Evolutionary conservation across 2,329 filamentous ascomycete species (phyloP).

Genomic region (Colletotrichum incanum): DNA sequence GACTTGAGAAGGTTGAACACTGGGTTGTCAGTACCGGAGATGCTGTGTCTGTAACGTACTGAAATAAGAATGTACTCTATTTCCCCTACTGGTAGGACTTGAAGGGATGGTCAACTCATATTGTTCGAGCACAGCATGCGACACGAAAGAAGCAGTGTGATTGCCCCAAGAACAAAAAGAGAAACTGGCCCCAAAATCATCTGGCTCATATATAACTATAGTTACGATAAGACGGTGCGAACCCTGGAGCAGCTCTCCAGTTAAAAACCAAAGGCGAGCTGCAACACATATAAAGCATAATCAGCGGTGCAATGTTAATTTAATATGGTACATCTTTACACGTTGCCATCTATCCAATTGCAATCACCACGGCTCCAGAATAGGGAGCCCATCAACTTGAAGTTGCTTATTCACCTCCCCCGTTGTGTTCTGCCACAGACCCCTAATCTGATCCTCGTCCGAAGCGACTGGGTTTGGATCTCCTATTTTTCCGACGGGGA

Average conservation of each 20-base stretch:
- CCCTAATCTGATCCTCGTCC: slow-evolving; percentile 28
- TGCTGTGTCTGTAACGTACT: slow-evolving; percentile 22
- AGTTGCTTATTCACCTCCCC: slow-evolving; percentile 29
- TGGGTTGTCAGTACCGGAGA: slow-evolving; percentile 37
- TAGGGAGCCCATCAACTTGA: neutral
- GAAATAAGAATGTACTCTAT: neutral
- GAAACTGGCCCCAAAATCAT: too few species aligned
- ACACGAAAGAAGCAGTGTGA: too few species aligned
- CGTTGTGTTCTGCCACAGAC: slow-evolving; percentile 41
- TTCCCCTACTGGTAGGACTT: neutral
- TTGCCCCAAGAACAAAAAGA: too few species aligned
- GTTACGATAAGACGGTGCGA: too few species aligned
- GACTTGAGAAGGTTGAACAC: slow-evolving; percentile 38
- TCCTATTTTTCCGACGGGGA: slow-evolving; percentile 27
- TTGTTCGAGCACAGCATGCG: too few species aligned
- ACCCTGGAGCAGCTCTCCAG: too few species aligned
- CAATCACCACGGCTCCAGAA: slow-evolving; percentile 15
- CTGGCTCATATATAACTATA: too few species aligned
- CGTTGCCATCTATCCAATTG: neutral
- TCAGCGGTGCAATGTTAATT: too few species aligned
- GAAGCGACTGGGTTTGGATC: slow-evolving; percentile 23
- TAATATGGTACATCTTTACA: too few species aligned
- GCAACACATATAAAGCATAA: too few species aligned
- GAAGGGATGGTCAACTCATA: too few species aligned
- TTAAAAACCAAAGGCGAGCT: too few species aligned